These are phyloP conservation scores for Diplodia intermedia DNA, from an alignment of 2,329 filamentous ascomycete species.

Conservation along the genomic window DNA sequence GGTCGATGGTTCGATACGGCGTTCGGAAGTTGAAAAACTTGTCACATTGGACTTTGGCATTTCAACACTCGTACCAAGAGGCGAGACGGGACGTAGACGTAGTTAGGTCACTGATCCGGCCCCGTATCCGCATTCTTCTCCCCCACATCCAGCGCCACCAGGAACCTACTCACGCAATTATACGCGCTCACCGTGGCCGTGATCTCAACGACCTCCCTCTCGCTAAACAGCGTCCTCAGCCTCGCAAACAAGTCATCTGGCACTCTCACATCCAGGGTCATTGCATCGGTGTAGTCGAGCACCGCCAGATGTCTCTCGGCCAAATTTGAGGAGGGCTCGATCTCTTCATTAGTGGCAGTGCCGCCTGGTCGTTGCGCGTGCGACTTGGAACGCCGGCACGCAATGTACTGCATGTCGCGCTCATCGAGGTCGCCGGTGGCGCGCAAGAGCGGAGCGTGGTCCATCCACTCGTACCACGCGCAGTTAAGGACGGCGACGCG, in stretches of 20 bases:
- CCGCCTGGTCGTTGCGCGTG: constrained; percentile 20
- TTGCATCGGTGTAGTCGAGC: constrained; percentile 78
- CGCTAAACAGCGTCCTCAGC: constrained; percentile 67
- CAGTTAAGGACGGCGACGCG: constrained; percentile 80
- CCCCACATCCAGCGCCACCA: constrained; percentile 77
- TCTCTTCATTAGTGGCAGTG: constrained; percentile 13
- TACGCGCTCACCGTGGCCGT: constrained; percentile 80
- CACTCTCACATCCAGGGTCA: constrained; percentile 78
- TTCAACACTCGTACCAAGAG: not conserved
- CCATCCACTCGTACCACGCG: constrained; percentile 85
- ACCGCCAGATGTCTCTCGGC: constrained; percentile 71
- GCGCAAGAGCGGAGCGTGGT: constrained; percentile 73
- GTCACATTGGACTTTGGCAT: not conserved
- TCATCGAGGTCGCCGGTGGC: constrained; percentile 66
- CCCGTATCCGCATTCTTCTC: constrained; percentile 48
- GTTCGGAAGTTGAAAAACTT: not conserved
- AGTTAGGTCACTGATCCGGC: not conserved
- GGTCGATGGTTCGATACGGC: not conserved
- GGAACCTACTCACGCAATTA: constrained; percentile 83
- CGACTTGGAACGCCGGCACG: constrained; percentile 20
- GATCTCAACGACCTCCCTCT: constrained; percentile 80
- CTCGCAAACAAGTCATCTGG: constrained; percentile 70
- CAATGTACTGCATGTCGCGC: constrained; percentile 45
- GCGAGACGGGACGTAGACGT: not conserved
- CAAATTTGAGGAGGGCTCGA: constrained; percentile 46